These are phyloP conservation scores for Podospora fimiseda DNA, from an alignment of 495 filamentous ascomycete genomes.

Conservation along the genomic window DNA sequence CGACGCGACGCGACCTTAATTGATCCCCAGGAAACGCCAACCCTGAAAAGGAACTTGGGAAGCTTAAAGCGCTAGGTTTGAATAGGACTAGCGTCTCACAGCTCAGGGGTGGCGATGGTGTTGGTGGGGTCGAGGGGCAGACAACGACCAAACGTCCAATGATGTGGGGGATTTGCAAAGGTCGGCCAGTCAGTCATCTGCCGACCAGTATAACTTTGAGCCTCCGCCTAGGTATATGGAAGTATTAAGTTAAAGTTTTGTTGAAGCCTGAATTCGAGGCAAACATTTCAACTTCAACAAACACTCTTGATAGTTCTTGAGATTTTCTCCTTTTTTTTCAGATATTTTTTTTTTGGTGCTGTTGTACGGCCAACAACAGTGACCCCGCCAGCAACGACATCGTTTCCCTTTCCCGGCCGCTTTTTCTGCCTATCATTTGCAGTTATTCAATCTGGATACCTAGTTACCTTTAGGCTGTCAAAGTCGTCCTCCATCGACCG, in stretches of 20 bases:
- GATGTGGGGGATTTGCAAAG: too few relatives aligned
- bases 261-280: too few relatives aligned
- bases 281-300: neutral
- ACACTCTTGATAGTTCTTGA: neutral
- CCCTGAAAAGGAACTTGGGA: neutral
- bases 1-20: slow-evolving; percentile 25
- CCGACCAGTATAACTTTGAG: neutral
- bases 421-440: too few relatives aligned
- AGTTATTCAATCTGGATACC: too few relatives aligned
- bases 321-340: neutral
- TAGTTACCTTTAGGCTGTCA: too few relatives aligned
- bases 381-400: neutral
- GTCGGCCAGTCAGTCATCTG: slow-evolving; percentile 12
- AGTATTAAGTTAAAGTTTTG: too few relatives aligned
- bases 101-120: neutral
- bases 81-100: neutral
- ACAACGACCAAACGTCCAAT: too few relatives aligned
- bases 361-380: neutral
- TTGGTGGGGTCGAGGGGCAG: slow-evolving; percentile 6
- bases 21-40: slow-evolving; percentile 2
- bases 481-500: too few relatives aligned
- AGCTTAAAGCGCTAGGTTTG: neutral
- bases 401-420: neutral
- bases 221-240: too few relatives aligned
- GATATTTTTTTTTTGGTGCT: neutral